These are phyloP conservation scores for Xylaria hypoxylon DNA, from an alignment of 2,329 filamentous ascomycete species.

Conservation along the genomic window DNA sequence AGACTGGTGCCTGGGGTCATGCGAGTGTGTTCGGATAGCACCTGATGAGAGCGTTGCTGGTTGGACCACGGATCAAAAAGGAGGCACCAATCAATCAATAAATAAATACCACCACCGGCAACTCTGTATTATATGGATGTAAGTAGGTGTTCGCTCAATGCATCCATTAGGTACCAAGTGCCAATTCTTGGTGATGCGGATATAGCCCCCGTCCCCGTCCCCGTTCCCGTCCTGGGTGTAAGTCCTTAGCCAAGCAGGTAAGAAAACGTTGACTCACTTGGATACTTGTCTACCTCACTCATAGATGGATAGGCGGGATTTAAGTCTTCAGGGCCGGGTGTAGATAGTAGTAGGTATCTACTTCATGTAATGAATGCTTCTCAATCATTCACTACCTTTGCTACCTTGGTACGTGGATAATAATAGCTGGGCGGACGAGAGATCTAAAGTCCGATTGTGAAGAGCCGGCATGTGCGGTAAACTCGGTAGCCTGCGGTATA, in stretches of 20 bases:
- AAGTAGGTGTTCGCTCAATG: neutral
- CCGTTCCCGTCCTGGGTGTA: neutral
- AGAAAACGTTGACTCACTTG: slow-evolving; percentile 2
- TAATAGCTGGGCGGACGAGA: slow-evolving; percentile 16
- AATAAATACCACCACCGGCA: neutral
- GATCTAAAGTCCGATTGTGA: slow-evolving; percentile 37
- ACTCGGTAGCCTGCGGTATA: slow-evolving; percentile 5
- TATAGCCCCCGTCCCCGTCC: neutral
- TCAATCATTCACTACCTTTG: slow-evolving; percentile 9
- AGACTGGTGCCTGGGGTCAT: slow-evolving; percentile 19
- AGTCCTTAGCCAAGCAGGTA: neutral
- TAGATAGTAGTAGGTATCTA: neutral
- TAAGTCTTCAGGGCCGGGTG: neutral
- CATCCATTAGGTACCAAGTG: neutral
- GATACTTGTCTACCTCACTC: neutral
- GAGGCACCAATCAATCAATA: slow-evolving; percentile 4
- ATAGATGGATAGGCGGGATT: neutral
- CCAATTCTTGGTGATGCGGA: slow-evolving; percentile 1
- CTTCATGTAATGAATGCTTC: neutral
- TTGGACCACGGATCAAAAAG: slow-evolving; percentile 7
- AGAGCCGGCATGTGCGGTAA: slow-evolving; percentile 8
- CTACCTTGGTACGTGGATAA: neutral
- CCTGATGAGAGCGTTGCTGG: slow-evolving; percentile 19
- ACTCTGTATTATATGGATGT: slow-evolving; percentile 1
- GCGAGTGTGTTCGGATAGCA: slow-evolving; percentile 32